Evolutionary conservation across 2,329 filamentous ascomycete genomes (phyloP), one percentile per base, ranked within the genome.

Genomic region (Microcera coccophila): DNA sequence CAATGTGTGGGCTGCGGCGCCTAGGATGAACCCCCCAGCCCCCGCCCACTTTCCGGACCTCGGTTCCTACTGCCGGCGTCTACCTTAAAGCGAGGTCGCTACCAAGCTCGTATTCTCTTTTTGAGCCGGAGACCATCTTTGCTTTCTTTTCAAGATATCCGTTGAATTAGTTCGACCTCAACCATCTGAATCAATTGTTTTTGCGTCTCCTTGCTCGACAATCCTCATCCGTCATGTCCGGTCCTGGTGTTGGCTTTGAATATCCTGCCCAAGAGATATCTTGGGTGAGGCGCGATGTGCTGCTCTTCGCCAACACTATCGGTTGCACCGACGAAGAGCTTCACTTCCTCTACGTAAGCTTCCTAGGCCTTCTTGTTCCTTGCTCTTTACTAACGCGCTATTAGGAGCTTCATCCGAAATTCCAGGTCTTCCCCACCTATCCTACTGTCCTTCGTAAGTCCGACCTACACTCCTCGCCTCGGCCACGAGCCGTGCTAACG

Each of bases 221-320:
- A 26, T 26, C 22, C 7, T 26, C 22, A 26, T 19, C 20, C 44
- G 55, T 32, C 41, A 66, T 66, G 63, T 66, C 71, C 57, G 69
- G 68, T 37, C 76, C 75, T 45, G 79, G 80, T 54, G 79, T 73
- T 62, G 88, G 89, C 59, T 90, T 90, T 68, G 80, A 93, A 67
- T 95, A 86, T 65, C 87, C 88, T 44, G 67, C 78, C 36, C 72
- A 80, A 60, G 78, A 84, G 61, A 88, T 95, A 10, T 79, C 84
- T 57, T 96, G 90, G 90, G 68, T 87, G 58, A 90, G 90, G 78
- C 82, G 90, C 53, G 90, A 96, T 73, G 81, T 84, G 26, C 75
- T 96, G 48, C 82, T 97, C 48, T 96, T 96, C 66, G 90, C 90
- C 56, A 85, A 85, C 67, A 91, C 85, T 70, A 91, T 96, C 64